Conservation (phyloP, 2,329 filamentous ascomycete genomes). For the Cryphonectria parasitica region DNA sequence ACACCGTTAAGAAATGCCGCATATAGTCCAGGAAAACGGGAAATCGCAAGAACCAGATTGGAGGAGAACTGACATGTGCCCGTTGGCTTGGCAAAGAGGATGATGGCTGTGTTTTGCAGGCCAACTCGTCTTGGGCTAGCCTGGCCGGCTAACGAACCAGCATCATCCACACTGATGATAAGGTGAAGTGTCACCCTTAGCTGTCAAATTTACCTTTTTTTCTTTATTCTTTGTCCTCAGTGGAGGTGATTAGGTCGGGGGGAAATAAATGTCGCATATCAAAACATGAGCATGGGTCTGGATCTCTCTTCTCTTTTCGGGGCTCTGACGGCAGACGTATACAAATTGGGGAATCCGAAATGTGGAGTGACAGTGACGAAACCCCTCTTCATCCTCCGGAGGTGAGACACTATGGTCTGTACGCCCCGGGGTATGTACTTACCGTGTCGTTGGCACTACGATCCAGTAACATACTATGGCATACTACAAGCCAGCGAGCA, state of each 20-base stretch:
- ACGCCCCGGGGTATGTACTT: not conserved
- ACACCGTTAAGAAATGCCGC: constrained; percentile 7
- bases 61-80: not conserved
- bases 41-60: not conserved
- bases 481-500: not conserved
- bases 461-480: not conserved
- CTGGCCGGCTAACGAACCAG: not conserved
- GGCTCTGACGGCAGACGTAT: not conserved
- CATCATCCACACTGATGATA: not conserved
- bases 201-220: not conserved
- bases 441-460: not conserved
- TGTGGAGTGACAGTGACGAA: not conserved
- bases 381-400: not conserved
- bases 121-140: constrained; percentile 8
- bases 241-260: not conserved
- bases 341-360: not conserved
- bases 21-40: not conserved
- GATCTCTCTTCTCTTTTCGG: not conserved
- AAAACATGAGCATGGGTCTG: not conserved
- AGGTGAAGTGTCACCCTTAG: constrained; percentile 1
- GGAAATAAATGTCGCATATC: constrained; percentile 1
- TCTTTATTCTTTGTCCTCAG: not conserved
- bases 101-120: not conserved
- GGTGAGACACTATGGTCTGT: not conserved
- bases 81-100: not conserved